Percentiles rank a stretch among this genome's conserved stretches.
phyloP scores from a whole-genome alignment of 2,329 filamentous ascomycete species.

The Fusarium hainanense region DNA sequence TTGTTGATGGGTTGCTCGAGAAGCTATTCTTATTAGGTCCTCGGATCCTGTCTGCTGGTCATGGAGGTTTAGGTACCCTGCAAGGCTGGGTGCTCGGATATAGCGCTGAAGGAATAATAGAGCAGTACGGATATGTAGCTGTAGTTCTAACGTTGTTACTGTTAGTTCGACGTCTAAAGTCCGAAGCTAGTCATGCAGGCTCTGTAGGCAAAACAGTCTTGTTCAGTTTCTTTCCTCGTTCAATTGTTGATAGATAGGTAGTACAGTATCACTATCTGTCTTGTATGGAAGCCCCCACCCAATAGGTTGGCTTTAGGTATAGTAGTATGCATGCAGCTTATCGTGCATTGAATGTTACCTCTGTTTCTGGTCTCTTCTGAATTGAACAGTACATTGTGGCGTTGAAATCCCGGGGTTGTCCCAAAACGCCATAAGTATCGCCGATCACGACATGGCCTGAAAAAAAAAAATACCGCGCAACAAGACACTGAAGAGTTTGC shows the following conservation, averaged over 20 bases:
- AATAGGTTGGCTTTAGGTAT: neutral
- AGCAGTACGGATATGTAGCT: neutral
- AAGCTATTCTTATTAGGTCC: constrained; percentile 27
- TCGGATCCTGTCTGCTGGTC: constrained; percentile 8
- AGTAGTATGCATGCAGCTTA: constrained; percentile 16
- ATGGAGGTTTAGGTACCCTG: constrained; percentile 24
- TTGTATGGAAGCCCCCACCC: constrained; percentile 16
- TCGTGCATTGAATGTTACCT: neutral
- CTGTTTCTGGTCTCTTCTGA: neutral
- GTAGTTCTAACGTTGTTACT: neutral
- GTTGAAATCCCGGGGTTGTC: constrained; percentile 20
- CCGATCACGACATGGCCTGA: constrained; percentile 43
- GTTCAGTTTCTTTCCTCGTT: neutral
- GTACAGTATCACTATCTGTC: neutral
- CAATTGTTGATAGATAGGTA: neutral
- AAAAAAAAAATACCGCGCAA: constrained; percentile 6
- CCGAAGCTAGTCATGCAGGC: neutral
- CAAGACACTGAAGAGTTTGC: constrained; percentile 17
- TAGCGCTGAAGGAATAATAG: constrained; percentile 2
- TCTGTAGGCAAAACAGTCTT: neutral
- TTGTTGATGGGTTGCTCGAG: constrained; percentile 18
- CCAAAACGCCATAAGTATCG: constrained; percentile 37
- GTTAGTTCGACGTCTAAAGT: neutral
- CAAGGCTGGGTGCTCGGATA: constrained; percentile 6
- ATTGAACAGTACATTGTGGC: constrained; percentile 26